Evolutionary conservation across 805 yeast species (phyloP).

Genomic region (Peterozyma xylosa): DNA sequence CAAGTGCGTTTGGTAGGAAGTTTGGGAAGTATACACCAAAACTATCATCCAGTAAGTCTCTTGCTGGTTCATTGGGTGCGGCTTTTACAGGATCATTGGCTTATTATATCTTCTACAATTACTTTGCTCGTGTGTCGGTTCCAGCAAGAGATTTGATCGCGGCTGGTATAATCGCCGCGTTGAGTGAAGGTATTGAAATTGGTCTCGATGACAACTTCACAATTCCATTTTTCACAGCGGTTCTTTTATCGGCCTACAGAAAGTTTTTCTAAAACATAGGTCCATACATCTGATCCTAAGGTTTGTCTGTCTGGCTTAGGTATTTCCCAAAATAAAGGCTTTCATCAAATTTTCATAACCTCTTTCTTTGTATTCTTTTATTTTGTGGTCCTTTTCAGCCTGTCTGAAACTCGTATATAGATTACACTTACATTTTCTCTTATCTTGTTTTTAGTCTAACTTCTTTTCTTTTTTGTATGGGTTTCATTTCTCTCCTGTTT

Average conservation of each 20-base stretch:
- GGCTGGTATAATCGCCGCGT: conserved; percentile 75
- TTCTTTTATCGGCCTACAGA: conserved; percentile 34
- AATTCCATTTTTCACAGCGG: conserved; percentile 80
- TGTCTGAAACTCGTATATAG: too few relatives aligned
- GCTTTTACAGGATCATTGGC: conserved; percentile 61
- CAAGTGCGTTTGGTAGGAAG: conserved; percentile 85
- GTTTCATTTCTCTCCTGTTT: too few relatives aligned
- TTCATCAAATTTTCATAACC: too few relatives aligned
- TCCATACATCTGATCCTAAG: neutral
- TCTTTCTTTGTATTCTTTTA: too few relatives aligned
- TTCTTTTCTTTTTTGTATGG: too few relatives aligned
- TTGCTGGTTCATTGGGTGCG: conserved; percentile 90
- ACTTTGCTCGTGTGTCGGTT: conserved; percentile 57
- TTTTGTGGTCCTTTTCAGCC: too few relatives aligned
- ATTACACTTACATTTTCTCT: too few relatives aligned
- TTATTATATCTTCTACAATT: conserved; percentile 65
- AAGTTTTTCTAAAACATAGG: neutral
- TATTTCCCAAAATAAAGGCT: too few relatives aligned
- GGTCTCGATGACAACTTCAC: conserved; percentile 90
- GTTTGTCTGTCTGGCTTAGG: neutral
- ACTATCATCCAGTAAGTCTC: conserved; percentile 64
- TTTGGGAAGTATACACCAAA: conserved; percentile 82
- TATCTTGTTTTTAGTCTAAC: too few relatives aligned
- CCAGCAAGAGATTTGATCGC: conserved; percentile 49
- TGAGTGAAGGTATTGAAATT: conserved; percentile 78